Evolutionary conservation across 768 basidiomycete genomes (phyloP).

Genomic region (Lactifluus pinguis): DNA sequence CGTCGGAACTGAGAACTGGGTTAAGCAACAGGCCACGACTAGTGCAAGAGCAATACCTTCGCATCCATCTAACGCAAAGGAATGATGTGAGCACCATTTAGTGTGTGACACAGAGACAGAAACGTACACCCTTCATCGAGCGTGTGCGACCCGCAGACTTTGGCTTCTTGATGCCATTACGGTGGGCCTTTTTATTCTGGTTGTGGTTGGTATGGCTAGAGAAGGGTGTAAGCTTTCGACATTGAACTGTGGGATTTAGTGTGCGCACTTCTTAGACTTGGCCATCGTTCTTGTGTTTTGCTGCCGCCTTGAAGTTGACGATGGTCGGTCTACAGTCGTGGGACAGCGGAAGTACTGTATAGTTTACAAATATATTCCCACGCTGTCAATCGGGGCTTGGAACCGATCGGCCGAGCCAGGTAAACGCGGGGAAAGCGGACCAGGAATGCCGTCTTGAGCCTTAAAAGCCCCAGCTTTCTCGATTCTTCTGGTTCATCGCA

Average conservation of each 20-base stretch:
- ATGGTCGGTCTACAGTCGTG: background rate
- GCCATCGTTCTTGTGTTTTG: slow-evolving; percentile 51
- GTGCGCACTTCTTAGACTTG: slow-evolving; percentile 92
- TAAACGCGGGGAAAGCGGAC: too few species aligned
- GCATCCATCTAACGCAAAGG: slow-evolving; percentile 53
- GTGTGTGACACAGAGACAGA: slow-evolving; percentile 46
- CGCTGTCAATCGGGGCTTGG: background rate
- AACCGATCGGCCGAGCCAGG: background rate
- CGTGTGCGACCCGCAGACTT: slow-evolving; percentile 54
- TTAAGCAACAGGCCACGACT: background rate
- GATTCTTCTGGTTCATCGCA: background rate
- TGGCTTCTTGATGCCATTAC: slow-evolving; percentile 92
- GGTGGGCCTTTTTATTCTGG: slow-evolving; percentile 94
- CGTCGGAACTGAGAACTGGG: slow-evolving; percentile 60
- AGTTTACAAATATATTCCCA: slow-evolving; percentile 22
- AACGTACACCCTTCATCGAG: slow-evolving; percentile 87
- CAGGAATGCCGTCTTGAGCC: too few species aligned
- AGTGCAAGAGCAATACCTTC: slow-evolving; percentile 41
- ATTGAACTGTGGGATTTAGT: background rate
- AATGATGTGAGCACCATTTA: slow-evolving; percentile 4
- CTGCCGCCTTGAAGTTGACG: slow-evolving; percentile 4
- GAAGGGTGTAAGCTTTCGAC: slow-evolving; percentile 3
- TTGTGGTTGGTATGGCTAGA: slow-evolving; percentile 88
- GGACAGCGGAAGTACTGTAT: slow-evolving; percentile 26
- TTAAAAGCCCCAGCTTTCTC: background rate